Conservation (phyloP, 2,329 filamentous ascomycete genomes). For the Penicillium sp. region DNA sequence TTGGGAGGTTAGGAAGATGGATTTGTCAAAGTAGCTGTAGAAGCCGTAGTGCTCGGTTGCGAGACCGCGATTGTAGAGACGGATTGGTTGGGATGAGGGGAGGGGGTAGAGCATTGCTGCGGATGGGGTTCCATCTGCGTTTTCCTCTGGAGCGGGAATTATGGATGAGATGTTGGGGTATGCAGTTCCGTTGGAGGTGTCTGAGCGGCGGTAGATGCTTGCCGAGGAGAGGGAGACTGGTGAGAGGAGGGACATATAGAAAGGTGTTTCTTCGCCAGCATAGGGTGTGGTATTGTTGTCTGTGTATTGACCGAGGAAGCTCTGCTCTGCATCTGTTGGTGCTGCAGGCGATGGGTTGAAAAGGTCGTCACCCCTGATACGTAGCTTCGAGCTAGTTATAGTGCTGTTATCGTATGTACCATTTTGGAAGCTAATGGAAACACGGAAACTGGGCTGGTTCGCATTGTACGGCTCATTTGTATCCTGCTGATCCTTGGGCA, state of each 20-base stretch:
- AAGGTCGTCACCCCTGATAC: slow-evolving; percentile 31
- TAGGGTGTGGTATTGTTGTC: slow-evolving; percentile 71
- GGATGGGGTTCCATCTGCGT: slow-evolving; percentile 69
- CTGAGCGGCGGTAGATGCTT: slow-evolving; percentile 40
- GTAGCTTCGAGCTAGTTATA: slow-evolving; percentile 47
- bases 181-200: slow-evolving; percentile 22
- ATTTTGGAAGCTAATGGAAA: slow-evolving; percentile 68
- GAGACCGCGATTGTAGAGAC: slow-evolving; percentile 79
- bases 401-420: slow-evolving; percentile 61
- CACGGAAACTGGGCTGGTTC: slow-evolving; percentile 73
- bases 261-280: slow-evolving; percentile 82
- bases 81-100: slow-evolving; percentile 70
- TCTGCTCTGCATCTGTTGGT: slow-evolving; percentile 64
- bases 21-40: slow-evolving; percentile 87
- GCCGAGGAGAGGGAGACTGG: slow-evolving; percentile 41
- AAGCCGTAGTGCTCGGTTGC: slow-evolving; percentile 88
- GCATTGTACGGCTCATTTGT: slow-evolving; percentile 62
- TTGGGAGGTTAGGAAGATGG: slow-evolving; percentile 70
- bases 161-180: slow-evolving; percentile 51
- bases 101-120: slow-evolving; percentile 70
- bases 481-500: slow-evolving; percentile 75
- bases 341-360: slow-evolving; percentile 50
- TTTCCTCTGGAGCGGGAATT: slow-evolving; percentile 64
- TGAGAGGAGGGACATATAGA: slow-evolving; percentile 74
- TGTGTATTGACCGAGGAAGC: slow-evolving; percentile 81